Evolutionary conservation across 2,329 filamentous ascomycete species (phyloP), one percentile per base, ranked within the genome.

Genomic region (Talaromyces pinophilus): DNA sequence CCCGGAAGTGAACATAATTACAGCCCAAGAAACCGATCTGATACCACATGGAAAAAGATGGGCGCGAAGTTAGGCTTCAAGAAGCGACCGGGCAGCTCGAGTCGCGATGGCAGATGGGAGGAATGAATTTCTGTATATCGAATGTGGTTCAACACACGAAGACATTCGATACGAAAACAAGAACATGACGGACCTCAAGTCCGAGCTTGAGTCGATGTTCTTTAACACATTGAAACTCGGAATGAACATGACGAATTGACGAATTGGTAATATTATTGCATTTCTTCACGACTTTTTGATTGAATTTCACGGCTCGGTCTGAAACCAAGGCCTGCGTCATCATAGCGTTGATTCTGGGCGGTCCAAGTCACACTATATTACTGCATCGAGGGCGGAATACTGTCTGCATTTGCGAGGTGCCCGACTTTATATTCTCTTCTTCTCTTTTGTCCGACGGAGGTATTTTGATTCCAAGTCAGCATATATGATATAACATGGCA

Each of bases 1-100:
- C 82, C 82, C 1, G 80, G 79, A 19, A 81, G 79, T 40, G 82
- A 84, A 60, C 59, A 35, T 30, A 62, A 52, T 4, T 42, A 59
- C 50, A 81, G 78, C 67, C 78, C 79, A n/a, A 78, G 79, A 71
- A 71, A 72, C 67, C 77, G 79, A 67, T 72, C 78, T 67, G 80
- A 84, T 60, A 82, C 83, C 70, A 79, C 81, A 5, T 84, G 82
- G 82, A 84, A 83, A 73, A 84, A 83, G 70, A 82, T 83, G 81
- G 81, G 81, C 2, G 80, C 82, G 76, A 83, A 82, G 71, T 72
- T 84, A 63, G 79, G 78, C 15, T 80, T 79, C 67, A 80, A 80
- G 69, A 75, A 74, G 25, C 74, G 75, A 22, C 70, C 71, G 30
- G 69, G 69, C 25, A 69, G 69, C 44, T 67, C 69, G 42, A 72